Base-by-base conservation (phyloP, 495 filamentous ascomycete species). In the Penicillium macrosclerotiorum region DNA sequence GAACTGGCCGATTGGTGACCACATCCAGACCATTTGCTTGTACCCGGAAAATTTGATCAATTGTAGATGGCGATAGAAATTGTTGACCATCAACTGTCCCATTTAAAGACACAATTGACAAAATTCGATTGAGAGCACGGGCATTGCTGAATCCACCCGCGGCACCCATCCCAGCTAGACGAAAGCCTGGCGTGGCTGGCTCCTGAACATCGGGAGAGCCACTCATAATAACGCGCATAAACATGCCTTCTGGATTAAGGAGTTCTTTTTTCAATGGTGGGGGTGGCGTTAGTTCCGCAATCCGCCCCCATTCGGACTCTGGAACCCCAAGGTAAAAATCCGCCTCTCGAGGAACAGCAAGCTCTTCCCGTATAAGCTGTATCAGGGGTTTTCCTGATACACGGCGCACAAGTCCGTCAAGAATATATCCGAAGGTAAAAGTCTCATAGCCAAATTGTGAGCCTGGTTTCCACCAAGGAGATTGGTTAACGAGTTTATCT, bases 391-490 rank as follows among this genome's bases (percentile, higher is more conserved):
- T 72, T 0, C 71, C 71, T 6, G 60, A 64, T 3, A 68, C 54
- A 4, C 66, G 63, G 9, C 55, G 57, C 8, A 75, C 57, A 13
- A 75, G 37, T 20, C 69, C 71, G 5, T 63, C 67, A 6, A 74
- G 37, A 16, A 77, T 37, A 41, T 69, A 60, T 2, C 73, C 73
- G 42, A 69, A 65, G 3, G 38, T 63, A 18, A 59, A 8, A 6
- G 65, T 37, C 18, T 77, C 71, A 33, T 77, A 77, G 0, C 63
- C 73, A 13, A 46, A 56, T 0, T 48, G 49, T 6, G 65, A 63
- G 2, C 73, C 72, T 8, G 73, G 70, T 2, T 54, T 63, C 57
- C 65, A 75, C 71, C 70, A 73, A 4, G 72, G 73, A 1, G 63
- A 52, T 19, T 75, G 68, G 0, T 40, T 16, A 9, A 69, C 64